Evolutionary conservation across 345 rosid species (phyloP).

Genomic region (Alliaria petiolata): DNA sequence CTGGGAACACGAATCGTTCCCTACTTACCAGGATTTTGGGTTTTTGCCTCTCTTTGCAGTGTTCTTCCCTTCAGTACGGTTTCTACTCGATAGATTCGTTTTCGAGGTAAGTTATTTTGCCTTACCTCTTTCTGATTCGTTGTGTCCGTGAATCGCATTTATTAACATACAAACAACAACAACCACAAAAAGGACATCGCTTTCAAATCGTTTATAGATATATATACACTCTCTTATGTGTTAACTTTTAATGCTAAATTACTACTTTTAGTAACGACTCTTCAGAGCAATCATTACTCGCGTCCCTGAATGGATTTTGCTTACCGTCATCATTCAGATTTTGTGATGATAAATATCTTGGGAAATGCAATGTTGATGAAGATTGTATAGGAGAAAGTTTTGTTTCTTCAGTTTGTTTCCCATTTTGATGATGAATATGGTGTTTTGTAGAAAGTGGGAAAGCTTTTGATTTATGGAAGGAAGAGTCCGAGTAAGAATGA

Average conservation of each 20-base stretch:
- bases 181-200: neutral
- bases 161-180: neutral
- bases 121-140: neutral
- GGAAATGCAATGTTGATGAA: neutral
- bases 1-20: slow-evolving; percentile 81
- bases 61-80: slow-evolving; percentile 72
- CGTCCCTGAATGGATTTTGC: neutral
- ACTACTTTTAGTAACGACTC: slow-evolving; percentile 13
- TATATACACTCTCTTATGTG: neutral
- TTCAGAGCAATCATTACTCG: slow-evolving; percentile 16
- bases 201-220: too few species aligned
- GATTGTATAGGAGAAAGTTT: neutral
- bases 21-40: slow-evolving; percentile 67
- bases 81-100: slow-evolving; percentile 81
- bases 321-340: neutral
- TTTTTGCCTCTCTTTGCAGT: slow-evolving; percentile 68
- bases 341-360: too few species aligned
- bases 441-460: slow-evolving; percentile 64
- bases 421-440: neutral
- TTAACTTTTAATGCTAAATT: neutral
- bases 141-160: slow-evolving; percentile 13
- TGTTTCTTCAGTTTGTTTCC: neutral
- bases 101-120: slow-evolving; percentile 54
- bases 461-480: slow-evolving; percentile 53
- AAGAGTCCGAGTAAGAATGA: slow-evolving; percentile 25